A percentile compares a stretch with the other conserved stretches of the same genome.
phyloP scores from a whole-genome alignment of 202 grass and related monocot species.

The Carex sylvatica region DNA sequence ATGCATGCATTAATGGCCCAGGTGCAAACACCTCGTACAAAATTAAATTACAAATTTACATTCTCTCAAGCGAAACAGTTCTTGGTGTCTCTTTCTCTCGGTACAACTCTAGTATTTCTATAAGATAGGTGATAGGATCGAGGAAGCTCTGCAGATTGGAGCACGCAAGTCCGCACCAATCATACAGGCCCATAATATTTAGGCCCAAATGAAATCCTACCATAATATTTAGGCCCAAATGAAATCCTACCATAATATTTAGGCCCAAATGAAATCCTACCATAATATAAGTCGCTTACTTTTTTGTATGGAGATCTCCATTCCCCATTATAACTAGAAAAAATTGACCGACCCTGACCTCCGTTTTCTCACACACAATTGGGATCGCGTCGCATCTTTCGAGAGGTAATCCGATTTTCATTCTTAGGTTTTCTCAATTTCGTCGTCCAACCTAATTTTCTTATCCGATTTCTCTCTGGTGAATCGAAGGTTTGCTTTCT shows the following conservation, averaged over 20 bases:
- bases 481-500: slow-evolving; percentile 12
- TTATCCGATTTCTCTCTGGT: not conserved
- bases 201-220: not conserved
- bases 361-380: not conserved
- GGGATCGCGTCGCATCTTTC: not conserved
- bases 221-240: too few relatives aligned
- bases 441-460: not conserved
- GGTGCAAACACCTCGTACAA: not conserved
- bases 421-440: slow-evolving; percentile 18
- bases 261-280: not conserved
- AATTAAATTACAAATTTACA: not conserved
- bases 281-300: not conserved
- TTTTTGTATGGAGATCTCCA: not conserved
- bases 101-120: too few relatives aligned
- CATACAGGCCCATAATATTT: not conserved
- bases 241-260: not conserved
- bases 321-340: not conserved
- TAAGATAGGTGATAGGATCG: too few relatives aligned
- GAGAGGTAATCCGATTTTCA: not conserved
- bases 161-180: too few relatives aligned
- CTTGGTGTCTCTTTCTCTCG: too few relatives aligned
- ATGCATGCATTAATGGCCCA: not conserved
- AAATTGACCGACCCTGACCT: not conserved
- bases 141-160: too few relatives aligned
- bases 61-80: slow-evolving; percentile 5